Percentiles rank a stretch among this genome's conserved stretches.
These are phyloP conservation scores for Porpolomopsis calyptriformis DNA, from an alignment of 768 basidiomycete genomes.

Conservation along the genomic window DNA sequence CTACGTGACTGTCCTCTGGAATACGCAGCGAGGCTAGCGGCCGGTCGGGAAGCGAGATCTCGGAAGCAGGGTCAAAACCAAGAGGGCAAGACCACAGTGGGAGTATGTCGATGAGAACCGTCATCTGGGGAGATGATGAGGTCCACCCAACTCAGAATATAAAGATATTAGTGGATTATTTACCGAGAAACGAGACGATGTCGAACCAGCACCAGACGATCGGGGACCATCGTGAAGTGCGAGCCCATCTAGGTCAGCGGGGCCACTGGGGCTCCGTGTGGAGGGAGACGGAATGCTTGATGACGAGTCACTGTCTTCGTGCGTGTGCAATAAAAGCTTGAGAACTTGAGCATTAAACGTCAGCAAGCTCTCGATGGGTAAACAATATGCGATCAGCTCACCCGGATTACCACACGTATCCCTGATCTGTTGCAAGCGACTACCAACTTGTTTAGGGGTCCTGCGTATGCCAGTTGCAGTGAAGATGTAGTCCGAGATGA, in stretches of 20 bases:
- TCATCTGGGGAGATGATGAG: slow-evolving; percentile 12
- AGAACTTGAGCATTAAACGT: slow-evolving; percentile 1
- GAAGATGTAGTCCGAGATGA: slow-evolving; percentile 70
- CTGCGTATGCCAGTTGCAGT: slow-evolving; percentile 57
- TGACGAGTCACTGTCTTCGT: neutral
- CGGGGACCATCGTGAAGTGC: neutral
- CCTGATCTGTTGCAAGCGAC: slow-evolving; percentile 66
- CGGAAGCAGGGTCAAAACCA: slow-evolving; percentile 1
- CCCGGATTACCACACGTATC: slow-evolving; percentile 69
- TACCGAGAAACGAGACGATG: neutral
- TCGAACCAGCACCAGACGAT: neutral
- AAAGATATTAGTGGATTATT: neutral
- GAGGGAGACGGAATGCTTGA: neutral
- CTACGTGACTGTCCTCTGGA: slow-evolving; percentile 21
- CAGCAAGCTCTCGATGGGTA: slow-evolving; percentile 6
- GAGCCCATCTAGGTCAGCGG: neutral
- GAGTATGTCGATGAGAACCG: slow-evolving; percentile 3
- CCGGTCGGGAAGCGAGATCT: neutral
- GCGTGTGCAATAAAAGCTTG: neutral
- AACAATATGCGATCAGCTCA: no score
- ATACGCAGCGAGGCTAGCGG: neutral
- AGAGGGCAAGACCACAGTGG: slow-evolving; percentile 5
- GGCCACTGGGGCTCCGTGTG: neutral
- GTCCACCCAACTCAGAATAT: no score
- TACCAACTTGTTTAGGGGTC: slow-evolving; percentile 72